Percentiles rank a stretch among this genome's conserved stretches.
Evolutionary conservation across 257 asterid genomes (phyloP).

Genomic region (Perilla frutescens): DNA sequence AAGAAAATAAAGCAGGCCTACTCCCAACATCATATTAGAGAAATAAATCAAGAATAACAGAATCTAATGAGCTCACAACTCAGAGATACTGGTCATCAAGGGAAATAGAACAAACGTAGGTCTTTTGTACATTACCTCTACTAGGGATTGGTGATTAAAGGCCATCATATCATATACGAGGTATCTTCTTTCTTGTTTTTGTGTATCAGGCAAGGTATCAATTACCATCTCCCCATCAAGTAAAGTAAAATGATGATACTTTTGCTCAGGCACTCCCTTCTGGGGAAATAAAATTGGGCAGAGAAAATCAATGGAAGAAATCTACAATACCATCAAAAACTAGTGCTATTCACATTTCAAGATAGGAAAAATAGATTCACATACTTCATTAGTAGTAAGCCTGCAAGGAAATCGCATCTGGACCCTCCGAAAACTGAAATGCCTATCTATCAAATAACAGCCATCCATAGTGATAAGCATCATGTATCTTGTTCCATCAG

Average conservation of each 20-base stretch:
- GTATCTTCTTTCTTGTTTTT: conserved; percentile 87
- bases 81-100: conserved; percentile 10
- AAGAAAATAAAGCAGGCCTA: neutral
- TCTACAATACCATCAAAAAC: conserved; percentile 25
- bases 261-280: conserved; percentile 70
- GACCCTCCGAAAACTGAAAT: conserved; percentile 89
- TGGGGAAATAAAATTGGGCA: conserved; percentile 36
- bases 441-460: conserved; percentile 90
- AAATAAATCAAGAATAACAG: neutral
- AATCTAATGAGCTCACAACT: conserved; percentile 3
- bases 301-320: conserved; percentile 20
- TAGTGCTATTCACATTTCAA: conserved; percentile 26
- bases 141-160: conserved; percentile 66
- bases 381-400: conserved; percentile 69
- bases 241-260: conserved; percentile 82
- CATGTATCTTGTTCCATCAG: conserved; percentile 99
- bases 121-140: conserved; percentile 66
- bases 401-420: conserved; percentile 98
- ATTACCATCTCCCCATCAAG: conserved; percentile 99
- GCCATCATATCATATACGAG: conserved; percentile 99
- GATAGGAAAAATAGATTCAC: conserved; percentile 29
- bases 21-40: conserved; percentile 3
- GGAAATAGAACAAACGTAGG: conserved; percentile 5
- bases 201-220: conserved; percentile 85
- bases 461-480: conserved; percentile 98